These are phyloP conservation scores for Magnaporthiopsis poae DNA, from an alignment of 2,329 filamentous ascomycete genomes.

Conservation along the genomic window DNA sequence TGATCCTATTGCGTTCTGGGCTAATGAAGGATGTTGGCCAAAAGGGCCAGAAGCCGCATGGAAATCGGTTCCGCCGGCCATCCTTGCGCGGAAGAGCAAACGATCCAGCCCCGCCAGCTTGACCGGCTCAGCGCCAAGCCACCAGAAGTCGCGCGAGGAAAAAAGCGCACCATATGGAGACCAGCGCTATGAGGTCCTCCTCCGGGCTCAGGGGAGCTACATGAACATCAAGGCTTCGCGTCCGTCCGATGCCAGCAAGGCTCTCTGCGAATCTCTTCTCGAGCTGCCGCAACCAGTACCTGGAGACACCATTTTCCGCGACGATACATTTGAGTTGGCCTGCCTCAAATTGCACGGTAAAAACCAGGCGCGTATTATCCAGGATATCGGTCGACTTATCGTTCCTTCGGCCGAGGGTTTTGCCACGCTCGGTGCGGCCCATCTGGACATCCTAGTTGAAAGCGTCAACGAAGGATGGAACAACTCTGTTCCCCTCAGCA, in stretches of 20 bases:
- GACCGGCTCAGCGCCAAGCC: not conserved
- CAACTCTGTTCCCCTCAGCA: constrained; percentile 26
- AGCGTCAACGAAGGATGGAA: constrained; percentile 34
- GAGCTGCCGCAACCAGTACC: too few species aligned
- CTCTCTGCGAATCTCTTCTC: constrained; percentile 11
- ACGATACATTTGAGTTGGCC: too few species aligned
- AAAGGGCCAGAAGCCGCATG: constrained; percentile 2
- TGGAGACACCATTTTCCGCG: too few species aligned
- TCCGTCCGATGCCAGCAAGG: constrained; percentile 22
- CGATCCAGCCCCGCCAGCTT: not conserved
- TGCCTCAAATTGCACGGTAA: too few species aligned
- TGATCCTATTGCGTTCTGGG: constrained; percentile 14
- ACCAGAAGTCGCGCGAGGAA: constrained; percentile 3
- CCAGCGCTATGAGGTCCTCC: constrained; percentile 15
- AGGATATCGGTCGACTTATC: too few species aligned
- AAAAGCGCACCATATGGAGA: constrained; percentile 1
- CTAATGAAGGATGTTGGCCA: constrained; percentile 14
- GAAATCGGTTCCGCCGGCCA: constrained; percentile 11
- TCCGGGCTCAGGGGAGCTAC: constrained; percentile 26
- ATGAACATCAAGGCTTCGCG: constrained; percentile 17
- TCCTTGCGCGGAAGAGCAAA: constrained; percentile 22
- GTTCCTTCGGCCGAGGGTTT: too few species aligned
- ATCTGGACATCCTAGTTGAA: constrained; percentile 26
- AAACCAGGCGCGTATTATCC: too few species aligned
- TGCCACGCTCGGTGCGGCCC: not conserved